Percentiles rank a stretch among this genome's conserved stretches.
Conservation (phyloP, 371 early-diverging fungal species). For the Zychaea mexicana region DNA sequence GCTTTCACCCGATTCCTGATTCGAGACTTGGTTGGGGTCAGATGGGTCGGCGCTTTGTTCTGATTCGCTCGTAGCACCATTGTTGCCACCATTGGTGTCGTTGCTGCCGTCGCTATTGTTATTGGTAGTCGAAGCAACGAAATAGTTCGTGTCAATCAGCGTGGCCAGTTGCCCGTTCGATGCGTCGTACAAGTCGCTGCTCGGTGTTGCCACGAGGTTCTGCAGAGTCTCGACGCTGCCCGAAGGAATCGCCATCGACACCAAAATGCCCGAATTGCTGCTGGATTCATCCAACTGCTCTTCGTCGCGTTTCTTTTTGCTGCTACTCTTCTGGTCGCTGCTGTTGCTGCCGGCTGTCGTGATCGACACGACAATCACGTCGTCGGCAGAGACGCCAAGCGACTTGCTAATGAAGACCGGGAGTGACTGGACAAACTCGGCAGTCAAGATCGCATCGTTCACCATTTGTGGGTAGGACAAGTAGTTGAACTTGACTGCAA, state of each 20-base stretch:
- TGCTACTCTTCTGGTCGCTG: background rate
- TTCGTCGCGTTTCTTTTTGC: conserved; percentile 11
- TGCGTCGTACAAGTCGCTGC: conserved; percentile 32
- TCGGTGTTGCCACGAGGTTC: conserved; percentile 19
- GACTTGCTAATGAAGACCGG: conserved; percentile 35
- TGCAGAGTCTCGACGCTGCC: conserved; percentile 23
- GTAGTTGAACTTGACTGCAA: conserved; percentile 43
- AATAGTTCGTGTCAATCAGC: conserved; percentile 37
- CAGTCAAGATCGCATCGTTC: conserved; percentile 43
- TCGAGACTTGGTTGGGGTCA: background rate
- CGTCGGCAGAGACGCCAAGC: conserved; percentile 30
- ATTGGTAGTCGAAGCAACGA: conserved; percentile 16
- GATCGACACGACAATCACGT: conserved; percentile 50
- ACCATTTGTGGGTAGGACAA: conserved; percentile 49
- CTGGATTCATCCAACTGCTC: conserved; percentile 7
- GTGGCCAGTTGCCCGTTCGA: conserved; percentile 43
- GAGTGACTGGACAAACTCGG: conserved; percentile 47
- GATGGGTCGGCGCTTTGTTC: background rate
- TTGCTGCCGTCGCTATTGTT: background rate
- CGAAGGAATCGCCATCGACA: conserved; percentile 42
- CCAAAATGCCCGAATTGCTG: conserved; percentile 28
- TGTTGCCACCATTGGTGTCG: background rate
- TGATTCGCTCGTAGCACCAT: background rate
- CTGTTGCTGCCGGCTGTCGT: conserved; percentile 23
- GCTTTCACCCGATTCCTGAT: background rate